Evolutionary conservation across 1,139 yeast genomes (phyloP), one percentile per base, ranked within the genome.

Genomic region (Saccharomyces hybrid): DNA sequence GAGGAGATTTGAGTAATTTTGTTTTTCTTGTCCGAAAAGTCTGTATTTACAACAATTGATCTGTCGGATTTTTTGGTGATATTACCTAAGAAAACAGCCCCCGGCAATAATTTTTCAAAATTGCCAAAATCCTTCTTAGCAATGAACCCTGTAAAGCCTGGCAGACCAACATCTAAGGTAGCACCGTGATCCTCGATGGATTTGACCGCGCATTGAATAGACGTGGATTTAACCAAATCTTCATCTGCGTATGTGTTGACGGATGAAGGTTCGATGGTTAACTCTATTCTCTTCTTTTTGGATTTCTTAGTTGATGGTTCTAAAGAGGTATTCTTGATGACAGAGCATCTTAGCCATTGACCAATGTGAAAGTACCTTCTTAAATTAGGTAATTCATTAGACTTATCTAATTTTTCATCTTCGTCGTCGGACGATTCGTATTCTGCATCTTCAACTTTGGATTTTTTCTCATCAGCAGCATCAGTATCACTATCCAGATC

Each of bases 111-210:
- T 1, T 64, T 49, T 6, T 67, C 68, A 9, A 70, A 59, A 7
- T 68, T 63, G 46, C 68, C 65, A 44, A 76, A 70, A 57, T 85
- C 91, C 63, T 84, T 85, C 63, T 82, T 83, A 2, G 96, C 80
- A 56, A 93, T 76, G 71, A 93, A 93, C 0, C 96, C 98, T 23
- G 82, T 72, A 14, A 78, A 57, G 8, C 71, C 74, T 13, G 75
- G 71, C 53, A 77, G 73, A 26, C 97, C 97, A 29, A 87, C 71
- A 62, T 84, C 86, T 52, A 91, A 72, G 56, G 88, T 81, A 14
- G 84, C 78, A 71, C 99, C 99, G 67, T 88, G 96, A 66, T 93
- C 99, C 76, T 93, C 98, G 26, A 88, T 73, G 52, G 95, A 85
- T 56, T 77, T 78, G 16, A 93, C 83, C 1, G 89, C 77, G 29